phyloP scores from a whole-genome alignment of 2,329 filamentous ascomycete genomes.

The Pseudogymnoascus sp. region DNA sequence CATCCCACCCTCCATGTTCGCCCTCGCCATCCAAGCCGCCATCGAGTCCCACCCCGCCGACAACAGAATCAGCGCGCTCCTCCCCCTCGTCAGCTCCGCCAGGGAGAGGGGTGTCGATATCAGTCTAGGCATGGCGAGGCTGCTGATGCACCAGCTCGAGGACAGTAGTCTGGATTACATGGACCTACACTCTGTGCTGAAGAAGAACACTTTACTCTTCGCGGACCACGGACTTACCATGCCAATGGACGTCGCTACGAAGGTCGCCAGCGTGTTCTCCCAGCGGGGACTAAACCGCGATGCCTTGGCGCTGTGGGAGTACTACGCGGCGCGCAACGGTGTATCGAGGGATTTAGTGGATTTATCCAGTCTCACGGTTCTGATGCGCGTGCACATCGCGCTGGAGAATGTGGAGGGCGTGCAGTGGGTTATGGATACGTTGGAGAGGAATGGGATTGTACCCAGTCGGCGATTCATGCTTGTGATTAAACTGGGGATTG shows the following conservation, averaged over 20 bases:
- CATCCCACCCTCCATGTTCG: slow-evolving; percentile 15
- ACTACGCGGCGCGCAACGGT: slow-evolving; percentile 15
- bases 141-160: slow-evolving; percentile 20
- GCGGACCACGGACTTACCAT: slow-evolving; percentile 17
- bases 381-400: slow-evolving; percentile 23
- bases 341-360: slow-evolving; percentile 12
- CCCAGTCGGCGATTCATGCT: slow-evolving; percentile 19
- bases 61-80: slow-evolving; percentile 9
- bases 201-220: slow-evolving; percentile 7
- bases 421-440: slow-evolving; percentile 20
- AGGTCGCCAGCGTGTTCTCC: slow-evolving; percentile 21
- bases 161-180: background rate
- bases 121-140: slow-evolving; percentile 14
- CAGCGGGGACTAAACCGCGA: slow-evolving; percentile 12
- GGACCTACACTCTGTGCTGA: slow-evolving; percentile 1
- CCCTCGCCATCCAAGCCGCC: slow-evolving; percentile 22
- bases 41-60: slow-evolving; percentile 14
- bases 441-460: slow-evolving; percentile 18
- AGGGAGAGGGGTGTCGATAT: slow-evolving; percentile 17
- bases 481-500: slow-evolving; percentile 13
- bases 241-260: slow-evolving; percentile 19
- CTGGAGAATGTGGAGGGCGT: slow-evolving; percentile 20
- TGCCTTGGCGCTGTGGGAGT: slow-evolving; percentile 26
- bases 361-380: slow-evolving; percentile 21
- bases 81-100: slow-evolving; percentile 27